Evolutionary conservation across 352 stramenopile genomes (phyloP), one percentile per base, ranked within the genome.

Genomic region (Aphanomyces euteiches): DNA sequence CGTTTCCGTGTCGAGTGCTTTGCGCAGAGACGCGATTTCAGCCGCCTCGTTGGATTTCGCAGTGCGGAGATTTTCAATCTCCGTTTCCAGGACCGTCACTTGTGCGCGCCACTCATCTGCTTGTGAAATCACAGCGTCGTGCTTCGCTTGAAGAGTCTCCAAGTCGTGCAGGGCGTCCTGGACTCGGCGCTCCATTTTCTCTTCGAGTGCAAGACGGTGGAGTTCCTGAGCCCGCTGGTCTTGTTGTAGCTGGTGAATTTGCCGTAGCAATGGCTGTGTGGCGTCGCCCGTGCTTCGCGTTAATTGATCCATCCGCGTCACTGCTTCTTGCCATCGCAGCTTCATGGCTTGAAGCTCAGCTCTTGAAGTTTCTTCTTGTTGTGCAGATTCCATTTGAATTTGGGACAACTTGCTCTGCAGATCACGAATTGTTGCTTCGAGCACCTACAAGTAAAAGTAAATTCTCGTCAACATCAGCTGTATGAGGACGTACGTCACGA

Each of bases 281-380:
- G 86, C 84, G 40, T 92, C 86, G 0, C 77, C 85, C 12, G 92
- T 74, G 56, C 81, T 89, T 40, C 87, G 79, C 0, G 83, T 84
- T 34, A 94, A 74, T 61, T 78, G 72, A 36, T 94, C 86, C 43
- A 94, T 81, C 19, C 83, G 81, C 17, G 59, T 73, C n/a, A 91
- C 73, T 0, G 84, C 84, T 13, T 90, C 83, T 61, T 92, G 82
- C 83, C 84, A 94, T 72, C 92, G 90, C n/a, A 76, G 77, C 72
- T 92, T 94, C 50, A 90, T 61, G 39, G 84, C 77, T 10, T 74
- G 39, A 50, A 89, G 80, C 63, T 91, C 83, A 10, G 73, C 47
- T 5, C 84, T 79, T 10, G 81, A 72, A 69, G 78, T 83, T 21
- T 92, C 83, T 67, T 92, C 86, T n/a, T 79, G 80, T 28, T 79